Percentiles rank a stretch among this genome's conserved stretches.
Conservation (phyloP, 495 filamentous ascomycete genomes). For the Baudoinia panamericana region DNA sequence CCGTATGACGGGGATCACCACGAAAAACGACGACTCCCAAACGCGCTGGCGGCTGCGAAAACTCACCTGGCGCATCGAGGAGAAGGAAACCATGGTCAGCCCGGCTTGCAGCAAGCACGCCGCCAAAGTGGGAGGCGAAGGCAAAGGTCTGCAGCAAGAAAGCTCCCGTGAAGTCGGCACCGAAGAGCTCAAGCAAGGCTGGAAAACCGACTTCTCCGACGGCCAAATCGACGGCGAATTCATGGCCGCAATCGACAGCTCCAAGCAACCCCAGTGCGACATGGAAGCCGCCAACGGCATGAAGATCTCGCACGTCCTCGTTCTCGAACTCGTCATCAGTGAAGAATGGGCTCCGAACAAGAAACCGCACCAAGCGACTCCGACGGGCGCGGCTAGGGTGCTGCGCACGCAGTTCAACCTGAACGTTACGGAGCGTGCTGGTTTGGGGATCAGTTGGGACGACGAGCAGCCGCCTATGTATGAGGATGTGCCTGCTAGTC, state of each 20-base stretch:
- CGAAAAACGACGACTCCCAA: constrained; percentile 43
- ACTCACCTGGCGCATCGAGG: constrained; percentile 86
- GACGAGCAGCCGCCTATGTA: constrained; percentile 92
- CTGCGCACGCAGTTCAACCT: constrained; percentile 84
- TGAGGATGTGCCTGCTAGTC: constrained; percentile 80
- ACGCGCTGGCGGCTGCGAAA: constrained; percentile 80
- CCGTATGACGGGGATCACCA: constrained; percentile 62
- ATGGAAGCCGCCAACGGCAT: constrained; percentile 66
- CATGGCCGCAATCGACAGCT: constrained; percentile 51
- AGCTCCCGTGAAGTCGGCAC: constrained; percentile 62
- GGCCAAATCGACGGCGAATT: constrained; percentile 67
- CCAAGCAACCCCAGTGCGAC: constrained; percentile 59
- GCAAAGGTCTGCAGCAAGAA: constrained; percentile 66
- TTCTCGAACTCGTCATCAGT: constrained; percentile 86
- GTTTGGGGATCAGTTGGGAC: constrained; percentile 92
- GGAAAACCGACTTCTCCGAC: constrained; percentile 71
- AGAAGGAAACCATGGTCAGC: constrained; percentile 64
- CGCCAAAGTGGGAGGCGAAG: constrained; percentile 53
- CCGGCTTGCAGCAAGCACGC: constrained; percentile 69
- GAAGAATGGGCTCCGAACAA: constrained; percentile 75
- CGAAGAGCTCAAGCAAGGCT: constrained; percentile 70
- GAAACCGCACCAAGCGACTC: constrained; percentile 57
- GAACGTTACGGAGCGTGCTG: constrained; percentile 65
- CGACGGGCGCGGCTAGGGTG: constrained; percentile 82
- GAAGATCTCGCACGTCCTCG: constrained; percentile 64